Conservation (phyloP, 1,284 basidiomycete genomes). For the Cutaneotrichosporon cutaneum region DNA sequence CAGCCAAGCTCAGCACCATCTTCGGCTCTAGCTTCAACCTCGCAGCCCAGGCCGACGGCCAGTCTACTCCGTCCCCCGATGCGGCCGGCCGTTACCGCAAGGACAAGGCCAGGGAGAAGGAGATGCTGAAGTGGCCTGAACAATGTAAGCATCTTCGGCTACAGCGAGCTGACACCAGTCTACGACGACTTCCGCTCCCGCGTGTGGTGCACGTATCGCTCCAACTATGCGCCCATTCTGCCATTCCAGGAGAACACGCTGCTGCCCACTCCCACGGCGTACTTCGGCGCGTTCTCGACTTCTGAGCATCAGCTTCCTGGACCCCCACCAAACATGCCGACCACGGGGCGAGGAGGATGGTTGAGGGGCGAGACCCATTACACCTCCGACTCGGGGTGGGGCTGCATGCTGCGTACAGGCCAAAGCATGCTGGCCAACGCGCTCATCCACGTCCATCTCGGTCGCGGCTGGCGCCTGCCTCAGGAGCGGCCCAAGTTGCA, state of each 20-base stretch:
- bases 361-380: conserved; percentile 68
- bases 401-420: conserved; percentile 94
- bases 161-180: conserved; percentile 59
- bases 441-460: conserved; percentile 76
- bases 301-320: conserved; percentile 14
- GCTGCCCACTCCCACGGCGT: conserved; percentile 41
- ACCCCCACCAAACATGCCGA: no score
- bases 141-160: conserved; percentile 44
- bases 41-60: conserved; percentile 12
- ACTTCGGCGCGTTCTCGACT: conserved; percentile 57
- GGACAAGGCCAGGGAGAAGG: conserved; percentile 40
- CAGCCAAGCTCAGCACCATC: conserved; percentile 48
- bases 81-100: conserved; percentile 21
- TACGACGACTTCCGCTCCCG: conserved; percentile 85
- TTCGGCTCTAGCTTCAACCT: conserved; percentile 31
- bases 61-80: conserved; percentile 14
- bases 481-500: conserved; percentile 21
- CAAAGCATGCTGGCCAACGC: conserved; percentile 91
- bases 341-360: conserved; percentile 29
- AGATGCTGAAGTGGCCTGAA: conserved; percentile 48
- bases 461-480: conserved; percentile 78
- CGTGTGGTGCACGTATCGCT: conserved; percentile 90
- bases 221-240: conserved; percentile 77
- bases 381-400: conserved; percentile 95
- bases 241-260: conserved; percentile 54